Evolutionary conservation across 257 asterid genomes (phyloP), one percentile per base, ranked within the genome.

Genomic region (Primulina tabacum): DNA sequence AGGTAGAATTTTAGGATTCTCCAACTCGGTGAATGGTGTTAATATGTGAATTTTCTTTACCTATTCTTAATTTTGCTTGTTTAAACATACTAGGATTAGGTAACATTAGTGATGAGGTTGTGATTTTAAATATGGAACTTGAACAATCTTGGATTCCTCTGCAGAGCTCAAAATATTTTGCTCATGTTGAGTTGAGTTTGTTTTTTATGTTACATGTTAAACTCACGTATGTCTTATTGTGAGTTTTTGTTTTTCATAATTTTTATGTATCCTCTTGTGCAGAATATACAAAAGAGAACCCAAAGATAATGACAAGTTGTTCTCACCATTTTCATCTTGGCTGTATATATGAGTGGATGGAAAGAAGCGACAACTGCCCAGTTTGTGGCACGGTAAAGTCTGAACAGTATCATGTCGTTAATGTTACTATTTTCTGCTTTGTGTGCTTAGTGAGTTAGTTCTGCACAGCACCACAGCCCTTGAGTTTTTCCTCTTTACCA

Each of bases 281-380:
- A 92, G 98, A 90, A 71, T 92, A 92, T 73, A 88, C 89, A n/a
- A 63, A 69, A 28, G 97, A 90, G 70, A 88, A 92, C 82, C 98
- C 98, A 33, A 92, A 88, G 80, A 92, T 90, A 76, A 62, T 86
- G 34, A 86, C 96, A 57, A 84, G 87, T 74, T 92, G 98, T 78
- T 82, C 80, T 74, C 98, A 92, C 72, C 97, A 92, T 82, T 92
- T 85, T 79, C 98, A 92, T 82, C 96, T 92, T 81, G 95, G 96
- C 78, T 92, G 98, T 84, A 90, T 92, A 88, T 92, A 88, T 40
- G 98, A 92, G 81, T 92, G 98, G 98, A 90, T 92, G 98, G 98
- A 92, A 81, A 85, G 97, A 80, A 92, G 98, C 70, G 96, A 92
- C 50, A 87, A 81, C 74, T 92, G 98, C 86, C 98, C 98, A 16